phyloP scores from a whole-genome alignment of 345 rosid genomes.

The Sisymbrium altissimum region DNA sequence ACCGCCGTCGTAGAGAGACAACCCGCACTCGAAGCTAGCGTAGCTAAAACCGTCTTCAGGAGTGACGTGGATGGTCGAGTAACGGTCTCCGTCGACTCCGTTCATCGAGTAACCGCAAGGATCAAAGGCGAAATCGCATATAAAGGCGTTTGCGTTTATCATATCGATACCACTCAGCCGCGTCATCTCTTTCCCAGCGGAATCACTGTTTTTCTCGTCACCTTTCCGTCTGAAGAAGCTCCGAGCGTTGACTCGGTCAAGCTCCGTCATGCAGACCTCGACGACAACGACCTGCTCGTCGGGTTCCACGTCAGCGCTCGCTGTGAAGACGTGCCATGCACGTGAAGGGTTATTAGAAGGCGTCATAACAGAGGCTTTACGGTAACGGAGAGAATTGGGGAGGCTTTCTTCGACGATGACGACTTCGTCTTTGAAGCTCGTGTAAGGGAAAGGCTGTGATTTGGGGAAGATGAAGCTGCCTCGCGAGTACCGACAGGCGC shows the following conservation, averaged over 20 bases:
- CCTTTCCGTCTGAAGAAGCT: constrained; percentile 58
- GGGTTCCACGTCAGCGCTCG: constrained; percentile 39
- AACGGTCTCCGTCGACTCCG: constrained; percentile 78
- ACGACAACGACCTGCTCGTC: constrained; percentile 35
- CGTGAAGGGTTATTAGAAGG: constrained; percentile 59
- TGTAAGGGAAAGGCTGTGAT: constrained; percentile 85
- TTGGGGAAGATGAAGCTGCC: constrained; percentile 92
- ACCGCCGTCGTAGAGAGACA: constrained; percentile 53
- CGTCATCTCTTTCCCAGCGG: constrained; percentile 79
- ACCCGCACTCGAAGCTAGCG: constrained; percentile 79
- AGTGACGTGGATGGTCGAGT: constrained; percentile 96
- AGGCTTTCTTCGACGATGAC: constrained; percentile 55
- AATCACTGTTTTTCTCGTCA: constrained; percentile 44
- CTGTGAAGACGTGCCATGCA: constrained; percentile 91
- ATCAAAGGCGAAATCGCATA: constrained; percentile 91
- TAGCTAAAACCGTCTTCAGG: constrained; percentile 97
- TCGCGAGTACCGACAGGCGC: constrained; percentile 69
- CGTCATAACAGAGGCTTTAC: constrained; percentile 72
- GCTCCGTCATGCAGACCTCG: constrained; percentile 97
- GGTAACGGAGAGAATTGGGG: constrained; percentile 50
- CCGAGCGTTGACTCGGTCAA: constrained; percentile 55
- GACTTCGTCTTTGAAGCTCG: constrained; percentile 80
- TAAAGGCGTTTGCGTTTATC: constrained; percentile 60
- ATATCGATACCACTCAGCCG: constrained; percentile 58
- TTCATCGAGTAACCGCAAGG: constrained; percentile 99